Evolutionary conservation across 2,329 filamentous ascomycete species (phyloP).

Genomic region (Helotiales sp.): DNA sequence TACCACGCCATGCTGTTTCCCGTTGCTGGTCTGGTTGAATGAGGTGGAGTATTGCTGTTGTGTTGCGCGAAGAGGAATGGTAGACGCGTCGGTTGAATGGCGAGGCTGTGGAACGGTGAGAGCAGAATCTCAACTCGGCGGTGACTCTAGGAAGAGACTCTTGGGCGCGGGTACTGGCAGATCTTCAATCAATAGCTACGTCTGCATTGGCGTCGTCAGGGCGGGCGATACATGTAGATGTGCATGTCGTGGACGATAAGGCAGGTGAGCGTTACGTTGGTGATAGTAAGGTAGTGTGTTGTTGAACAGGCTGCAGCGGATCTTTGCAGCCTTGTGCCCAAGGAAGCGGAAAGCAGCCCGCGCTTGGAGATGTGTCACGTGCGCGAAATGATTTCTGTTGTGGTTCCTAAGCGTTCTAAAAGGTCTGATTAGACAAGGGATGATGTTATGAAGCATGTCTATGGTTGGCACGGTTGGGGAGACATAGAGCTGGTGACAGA

Average conservation of each 20-base stretch:
- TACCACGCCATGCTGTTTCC: constrained; percentile 36
- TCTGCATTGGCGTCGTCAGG: background rate
- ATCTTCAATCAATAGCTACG: constrained; percentile 14
- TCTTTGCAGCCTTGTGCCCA: background rate
- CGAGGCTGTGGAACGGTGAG: constrained; percentile 29
- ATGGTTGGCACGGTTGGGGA: too few relatives aligned
- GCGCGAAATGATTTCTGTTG: background rate
- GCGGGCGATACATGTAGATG: background rate
- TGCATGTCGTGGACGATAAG: constrained; percentile 20
- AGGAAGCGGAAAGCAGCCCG: background rate
- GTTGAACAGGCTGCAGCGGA: constrained; percentile 5
- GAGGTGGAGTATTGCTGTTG: background rate
- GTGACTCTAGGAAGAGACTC: constrained; percentile 9
- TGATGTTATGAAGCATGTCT: too few relatives aligned
- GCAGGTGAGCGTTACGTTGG: constrained; percentile 23
- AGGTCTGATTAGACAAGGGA: background rate
- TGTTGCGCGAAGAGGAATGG: constrained; percentile 4
- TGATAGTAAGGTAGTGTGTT: background rate
- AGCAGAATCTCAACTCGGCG: background rate
- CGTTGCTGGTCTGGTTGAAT: constrained; percentile 9
- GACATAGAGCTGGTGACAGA: too few relatives aligned
- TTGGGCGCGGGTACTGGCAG: constrained; percentile 18
- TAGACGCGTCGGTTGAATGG: constrained; percentile 3
- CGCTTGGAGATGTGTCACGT: background rate
- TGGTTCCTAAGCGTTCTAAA: background rate